Base-by-base conservation (phyloP, 148 eudicot species). In the Beta vulgaris region DNA sequence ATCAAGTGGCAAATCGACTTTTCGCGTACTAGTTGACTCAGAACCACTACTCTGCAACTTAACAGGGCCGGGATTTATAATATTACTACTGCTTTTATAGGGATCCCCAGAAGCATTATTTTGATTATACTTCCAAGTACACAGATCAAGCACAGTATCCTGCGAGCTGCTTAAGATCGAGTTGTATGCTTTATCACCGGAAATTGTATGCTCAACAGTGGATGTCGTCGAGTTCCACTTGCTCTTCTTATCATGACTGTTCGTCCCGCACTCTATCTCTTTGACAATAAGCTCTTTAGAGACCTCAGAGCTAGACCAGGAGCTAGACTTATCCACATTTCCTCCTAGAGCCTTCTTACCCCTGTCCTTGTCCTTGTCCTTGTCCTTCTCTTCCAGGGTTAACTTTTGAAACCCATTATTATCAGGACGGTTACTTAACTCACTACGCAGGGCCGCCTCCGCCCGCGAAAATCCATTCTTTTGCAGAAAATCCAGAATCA, bases 401-500 rank as follows among this genome's bases (percentile, higher is more conserved):
- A 88, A 83, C 64, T 86, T 87, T 72, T 85, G 82, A 73, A 82
- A 82, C 43, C 90, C 97, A 81, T 88, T 88, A 54, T 79, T 79
- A 79, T 96, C 97, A 26, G 92, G 82, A 32, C 87, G 87, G 68
- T 81, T 85, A 74, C 79, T 72, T 62, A 92, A 77, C 83, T 96
- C 99, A 42, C 78, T 82, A 36, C 92, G 90, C 76, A 96, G 78
- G 9, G 98, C 99, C 77, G 98, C 96, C 83, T 92, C 99, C 1
- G 99, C 97, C 84, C 88, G 85, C 0, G 86, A 77, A 82, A 92
- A 91, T 39, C 96, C 91, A 73, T 96, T 92, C 83, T 82, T 88
- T 44, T 79, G 87, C 76, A 92, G 75, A 82, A 81, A 96, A 2
- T 96, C 90, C 68, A 92, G 73, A 55, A 92, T 85, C 21, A 69